These are phyloP conservation scores for Dioscorea cayenensis DNA, from an alignment of 116 monocot species.

Conservation along the genomic window DNA sequence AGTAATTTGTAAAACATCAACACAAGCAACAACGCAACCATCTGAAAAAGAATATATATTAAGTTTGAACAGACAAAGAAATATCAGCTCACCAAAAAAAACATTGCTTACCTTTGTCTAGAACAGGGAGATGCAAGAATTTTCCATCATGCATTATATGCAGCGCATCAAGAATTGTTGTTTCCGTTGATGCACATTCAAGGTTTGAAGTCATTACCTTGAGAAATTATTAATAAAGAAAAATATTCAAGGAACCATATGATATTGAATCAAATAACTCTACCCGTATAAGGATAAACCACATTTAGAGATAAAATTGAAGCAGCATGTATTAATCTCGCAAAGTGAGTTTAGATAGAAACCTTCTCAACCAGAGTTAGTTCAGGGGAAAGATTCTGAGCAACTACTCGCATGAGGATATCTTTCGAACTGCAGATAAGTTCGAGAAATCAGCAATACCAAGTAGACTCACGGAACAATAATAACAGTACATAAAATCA, in stretches of 20 bases:
- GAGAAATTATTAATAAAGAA: neutral
- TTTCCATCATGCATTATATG: slow-evolving; percentile 99
- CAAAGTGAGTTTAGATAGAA: slow-evolving; percentile 4
- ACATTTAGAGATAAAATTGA: no score
- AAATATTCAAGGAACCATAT: neutral
- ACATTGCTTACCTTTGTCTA: slow-evolving; percentile 52
- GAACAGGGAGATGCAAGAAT: slow-evolving; percentile 88
- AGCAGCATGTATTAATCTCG: no score
- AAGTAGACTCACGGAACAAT: neutral
- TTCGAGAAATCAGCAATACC: neutral
- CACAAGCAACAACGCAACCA: slow-evolving; percentile 72
- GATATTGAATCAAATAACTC: neutral
- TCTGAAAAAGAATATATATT: slow-evolving; percentile 33
- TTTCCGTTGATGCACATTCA: slow-evolving; percentile 82
- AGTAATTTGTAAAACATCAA: slow-evolving; percentile 92
- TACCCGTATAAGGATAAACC: neutral
- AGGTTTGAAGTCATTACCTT: slow-evolving; percentile 86
- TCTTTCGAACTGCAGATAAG: slow-evolving; percentile 77
- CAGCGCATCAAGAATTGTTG: slow-evolving; percentile 95
- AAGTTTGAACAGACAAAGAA: slow-evolving; percentile 1
- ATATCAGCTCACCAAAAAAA: neutral
- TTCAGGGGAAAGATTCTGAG: slow-evolving; percentile 91
- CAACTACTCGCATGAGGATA: slow-evolving; percentile 92
- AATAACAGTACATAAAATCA: neutral
- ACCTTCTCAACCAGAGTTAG: slow-evolving; percentile 95